Evolutionary conservation across 129 eudicot species (phyloP), one percentile per base, ranked within the genome.

Genomic region (Ambrosia trifida): DNA sequence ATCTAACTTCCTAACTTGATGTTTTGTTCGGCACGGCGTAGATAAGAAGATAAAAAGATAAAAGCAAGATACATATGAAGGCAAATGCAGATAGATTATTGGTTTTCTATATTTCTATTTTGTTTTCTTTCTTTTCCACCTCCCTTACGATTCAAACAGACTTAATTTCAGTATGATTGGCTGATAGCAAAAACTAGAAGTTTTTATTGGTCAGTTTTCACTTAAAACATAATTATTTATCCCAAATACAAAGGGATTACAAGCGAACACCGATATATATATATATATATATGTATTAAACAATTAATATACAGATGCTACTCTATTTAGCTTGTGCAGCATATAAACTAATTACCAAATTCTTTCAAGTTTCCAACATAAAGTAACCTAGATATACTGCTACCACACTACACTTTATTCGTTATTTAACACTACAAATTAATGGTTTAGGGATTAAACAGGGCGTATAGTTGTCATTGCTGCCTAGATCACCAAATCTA

Each of bases 341-440:
- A 33, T 32, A 61, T 33, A 35, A 33, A 61, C 46, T 61, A 19
- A 61, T n/a, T n/a, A 61, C 40, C 41, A 58, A 28, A 11, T 14
- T 58, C 19, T 56, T 19, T 56, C 62, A 59, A 61, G 13, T 59
- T 28, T 59, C 65, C 32, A 61, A 31, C 66, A 35, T 32, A n/a
- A 3, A 61, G 6, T 33, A 61, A 61, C 24, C 66, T 24, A 33
- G 30, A 61, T 3, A 4, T 5, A 40, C n/a, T n/a, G n/a, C n/a
- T n/a, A n/a, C 7, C 14, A 16, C 33, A 61, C 8, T 18, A 33
- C n/a, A 11, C 19, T 14, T n/a, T 14, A 9, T 31, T 60, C 11
- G 66, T 18, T 60, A 60, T 33, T 60, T 60, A 60, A 32, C 45
- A 59, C 20, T 0, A n/a, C 17, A 59, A 24, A 58, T 4, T 3